phyloP scores from a whole-genome alignment of 495 filamentous ascomycete species.

The Xylaria venustula region DNA sequence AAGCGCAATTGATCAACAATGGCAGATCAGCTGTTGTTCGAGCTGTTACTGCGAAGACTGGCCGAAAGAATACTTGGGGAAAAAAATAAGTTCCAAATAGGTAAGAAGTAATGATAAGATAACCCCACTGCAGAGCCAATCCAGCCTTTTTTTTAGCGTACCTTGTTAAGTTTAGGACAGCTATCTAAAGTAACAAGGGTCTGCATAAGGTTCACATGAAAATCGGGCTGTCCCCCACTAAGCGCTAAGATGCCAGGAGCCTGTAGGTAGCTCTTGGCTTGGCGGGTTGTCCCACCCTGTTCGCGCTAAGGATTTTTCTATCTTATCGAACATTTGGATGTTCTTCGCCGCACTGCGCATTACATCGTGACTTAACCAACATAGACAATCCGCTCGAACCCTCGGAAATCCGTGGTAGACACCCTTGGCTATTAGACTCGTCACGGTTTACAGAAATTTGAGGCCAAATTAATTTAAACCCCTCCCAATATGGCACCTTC shows the following conservation, averaged over 20 bases:
- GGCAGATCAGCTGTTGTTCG: neutral
- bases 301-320: too few relatives aligned
- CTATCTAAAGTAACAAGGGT: too few relatives aligned
- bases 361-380: neutral
- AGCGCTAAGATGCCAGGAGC: too few relatives aligned
- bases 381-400: too few relatives aligned
- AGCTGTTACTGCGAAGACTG: neutral
- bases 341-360: neutral
- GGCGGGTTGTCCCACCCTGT: neutral
- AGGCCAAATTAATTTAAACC: neutral
- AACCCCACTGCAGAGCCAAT: slow-evolving; percentile 3
- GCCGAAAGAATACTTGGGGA: neutral
- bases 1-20: neutral
- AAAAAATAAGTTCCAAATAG: slow-evolving; percentile 14
- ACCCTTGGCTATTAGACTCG: too few relatives aligned
- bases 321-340: slow-evolving; percentile 5
- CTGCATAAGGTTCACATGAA: too few relatives aligned
- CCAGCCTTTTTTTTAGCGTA: neutral
- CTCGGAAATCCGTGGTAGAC: too few relatives aligned
- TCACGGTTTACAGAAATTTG: neutral
- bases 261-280: too few relatives aligned
- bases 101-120: slow-evolving; percentile 15
- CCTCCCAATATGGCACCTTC: slow-evolving; percentile 16
- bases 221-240: too few relatives aligned
- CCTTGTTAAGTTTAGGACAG: neutral